Conservation (phyloP, 2,329 filamentous ascomycete genomes). For the Penicillium paneum region DNA sequence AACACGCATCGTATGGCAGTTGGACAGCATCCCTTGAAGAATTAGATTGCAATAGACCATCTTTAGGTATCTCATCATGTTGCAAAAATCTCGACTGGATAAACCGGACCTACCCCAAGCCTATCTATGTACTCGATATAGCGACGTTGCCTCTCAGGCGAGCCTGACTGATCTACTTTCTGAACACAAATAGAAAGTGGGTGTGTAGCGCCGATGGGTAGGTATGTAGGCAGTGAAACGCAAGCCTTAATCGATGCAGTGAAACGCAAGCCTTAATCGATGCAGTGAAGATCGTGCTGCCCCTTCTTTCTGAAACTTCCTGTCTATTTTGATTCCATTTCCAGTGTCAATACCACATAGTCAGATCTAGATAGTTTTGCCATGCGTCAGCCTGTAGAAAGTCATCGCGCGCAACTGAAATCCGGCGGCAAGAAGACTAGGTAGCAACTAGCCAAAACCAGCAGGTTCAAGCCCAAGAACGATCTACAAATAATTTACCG, state of each 20-base stretch:
- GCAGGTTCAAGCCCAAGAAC: constrained; percentile 10
- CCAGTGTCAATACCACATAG: not conserved
- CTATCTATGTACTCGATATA: not conserved
- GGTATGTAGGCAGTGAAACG: constrained; percentile 1
- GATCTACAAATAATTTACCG: not conserved
- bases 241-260: constrained; percentile 3
- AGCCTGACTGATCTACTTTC: too few relatives aligned
- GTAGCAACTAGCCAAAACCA: not conserved
- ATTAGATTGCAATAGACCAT: too few relatives aligned
- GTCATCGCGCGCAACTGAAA: constrained; percentile 15
- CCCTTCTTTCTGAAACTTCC: not conserved
- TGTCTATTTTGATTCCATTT: not conserved
- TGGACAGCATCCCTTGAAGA: not conserved
- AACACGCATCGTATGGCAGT: not conserved
- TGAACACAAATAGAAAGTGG: constrained; percentile 19
- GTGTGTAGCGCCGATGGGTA: not conserved
- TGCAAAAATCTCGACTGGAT: not conserved
- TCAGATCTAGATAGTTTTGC: constrained; percentile 14
- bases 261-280: not conserved
- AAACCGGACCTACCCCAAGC: not conserved
- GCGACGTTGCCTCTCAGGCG: not conserved
- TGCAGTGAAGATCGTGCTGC: constrained; percentile 1
- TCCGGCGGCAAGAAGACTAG: constrained; percentile 1
- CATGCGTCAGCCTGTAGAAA: constrained; percentile 13
- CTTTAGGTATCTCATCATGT: not conserved